Evolutionary conservation across 1,284 basidiomycete genomes (phyloP).

Genomic region (Hypsizygus ulmarius): DNA sequence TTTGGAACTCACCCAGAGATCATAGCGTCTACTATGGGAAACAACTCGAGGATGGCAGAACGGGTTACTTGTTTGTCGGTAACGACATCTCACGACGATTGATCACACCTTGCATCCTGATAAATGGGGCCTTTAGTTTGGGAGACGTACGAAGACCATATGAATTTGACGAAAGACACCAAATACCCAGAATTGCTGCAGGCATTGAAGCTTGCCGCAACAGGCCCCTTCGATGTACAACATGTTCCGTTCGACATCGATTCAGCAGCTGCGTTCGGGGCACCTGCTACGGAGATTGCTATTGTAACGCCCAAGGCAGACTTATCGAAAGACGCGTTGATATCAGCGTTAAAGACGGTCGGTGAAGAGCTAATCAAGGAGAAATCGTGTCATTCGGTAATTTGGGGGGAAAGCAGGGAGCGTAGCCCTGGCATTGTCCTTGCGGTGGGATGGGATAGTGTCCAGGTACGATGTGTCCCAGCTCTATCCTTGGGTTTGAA

Average conservation of each 20-base stretch:
- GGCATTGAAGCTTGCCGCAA: neutral
- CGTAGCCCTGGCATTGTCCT: slow-evolving; percentile 8
- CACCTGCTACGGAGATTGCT: slow-evolving; percentile 15
- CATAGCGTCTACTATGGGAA: slow-evolving; percentile 17
- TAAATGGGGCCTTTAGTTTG: slow-evolving; percentile 5
- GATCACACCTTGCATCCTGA: neutral
- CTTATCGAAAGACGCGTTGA: neutral
- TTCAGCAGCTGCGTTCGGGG: slow-evolving; percentile 14
- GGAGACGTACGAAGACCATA: slow-evolving; percentile 15
- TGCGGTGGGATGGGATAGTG: slow-evolving; percentile 14
- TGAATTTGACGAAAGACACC: slow-evolving; percentile 9
- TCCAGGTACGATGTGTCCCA: slow-evolving; percentile 8
- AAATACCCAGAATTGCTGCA: slow-evolving; percentile 8
- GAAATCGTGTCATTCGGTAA: slow-evolving; percentile 1
- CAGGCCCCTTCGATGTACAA: slow-evolving; percentile 7
- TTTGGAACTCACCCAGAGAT: neutral
- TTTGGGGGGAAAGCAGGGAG: slow-evolving; percentile 13
- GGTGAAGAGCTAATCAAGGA: neutral
- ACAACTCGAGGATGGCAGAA: slow-evolving; percentile 16
- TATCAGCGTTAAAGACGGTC: neutral
- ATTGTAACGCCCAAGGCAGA: neutral
- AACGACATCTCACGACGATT: slow-evolving; percentile 4
- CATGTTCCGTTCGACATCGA: slow-evolving; percentile 18
- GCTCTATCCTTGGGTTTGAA: neutral
- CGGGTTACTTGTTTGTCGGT: slow-evolving; percentile 14